Conservation (phyloP, 495 filamentous ascomycete genomes). For the Podospora pseudoanserina region DNA sequence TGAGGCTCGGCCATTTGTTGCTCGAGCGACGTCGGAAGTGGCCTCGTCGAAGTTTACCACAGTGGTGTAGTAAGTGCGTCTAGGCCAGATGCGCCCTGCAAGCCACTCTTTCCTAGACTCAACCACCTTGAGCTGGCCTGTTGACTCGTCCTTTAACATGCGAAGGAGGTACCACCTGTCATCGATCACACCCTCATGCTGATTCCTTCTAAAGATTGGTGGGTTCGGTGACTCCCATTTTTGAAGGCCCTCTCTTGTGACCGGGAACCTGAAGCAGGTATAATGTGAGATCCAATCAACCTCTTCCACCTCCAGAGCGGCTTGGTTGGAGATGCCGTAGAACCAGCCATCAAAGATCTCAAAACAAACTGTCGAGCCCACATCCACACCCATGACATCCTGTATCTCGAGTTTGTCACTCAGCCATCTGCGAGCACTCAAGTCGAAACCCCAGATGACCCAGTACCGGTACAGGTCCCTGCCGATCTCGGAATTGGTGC, state of each 20-base stretch:
- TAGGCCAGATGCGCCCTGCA: constrained; percentile 53
- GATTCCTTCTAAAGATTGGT: constrained; percentile 62
- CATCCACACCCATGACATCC: constrained; percentile 58
- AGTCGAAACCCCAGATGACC: constrained; percentile 55
- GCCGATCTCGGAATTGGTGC: constrained; percentile 53
- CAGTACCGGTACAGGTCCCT: constrained; percentile 56
- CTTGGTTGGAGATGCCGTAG: constrained; percentile 68
- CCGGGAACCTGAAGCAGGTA: constrained; percentile 59
- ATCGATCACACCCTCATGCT: constrained; percentile 71
- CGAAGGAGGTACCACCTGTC: constrained; percentile 71
- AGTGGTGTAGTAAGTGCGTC: constrained; percentile 66
- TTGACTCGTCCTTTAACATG: constrained; percentile 60
- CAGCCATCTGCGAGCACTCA: constrained; percentile 37
- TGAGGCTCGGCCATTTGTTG: not conserved
- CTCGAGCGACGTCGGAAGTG: not conserved
- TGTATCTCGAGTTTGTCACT: constrained; percentile 44
- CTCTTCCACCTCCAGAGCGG: constrained; percentile 60
- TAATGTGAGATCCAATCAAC: constrained; percentile 70
- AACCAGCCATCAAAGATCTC: constrained; percentile 66
- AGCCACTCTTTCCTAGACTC: constrained; percentile 73
- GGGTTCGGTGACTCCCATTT: constrained; percentile 35
- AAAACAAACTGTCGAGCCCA: constrained; percentile 68
- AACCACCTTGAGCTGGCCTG: constrained; percentile 57
- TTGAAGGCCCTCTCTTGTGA: constrained; percentile 35
- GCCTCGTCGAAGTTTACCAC: constrained; percentile 47